A percentile compares a stretch with the other conserved stretches of the same genome.
These are phyloP conservation scores for Amphibolis antarctica DNA, from an alignment of 106 monocot genomes.

Conservation along the genomic window DNA sequence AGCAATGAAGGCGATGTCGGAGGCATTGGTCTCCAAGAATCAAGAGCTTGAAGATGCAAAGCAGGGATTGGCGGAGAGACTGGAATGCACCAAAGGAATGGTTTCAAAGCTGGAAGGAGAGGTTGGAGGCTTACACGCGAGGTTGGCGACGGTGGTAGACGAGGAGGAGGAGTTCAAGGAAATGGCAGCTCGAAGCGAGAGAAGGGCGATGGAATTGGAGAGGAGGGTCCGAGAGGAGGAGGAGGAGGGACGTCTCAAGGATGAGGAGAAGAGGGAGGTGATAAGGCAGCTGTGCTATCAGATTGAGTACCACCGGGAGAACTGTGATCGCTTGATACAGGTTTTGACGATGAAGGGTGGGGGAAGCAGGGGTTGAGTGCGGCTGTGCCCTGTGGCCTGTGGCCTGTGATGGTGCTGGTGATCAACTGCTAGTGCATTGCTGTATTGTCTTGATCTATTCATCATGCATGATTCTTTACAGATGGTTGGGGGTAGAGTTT, in stretches of 20 bases:
- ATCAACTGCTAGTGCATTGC: too few relatives aligned
- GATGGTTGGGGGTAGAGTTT: too few relatives aligned
- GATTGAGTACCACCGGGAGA: constrained; percentile 62
- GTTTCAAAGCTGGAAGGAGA: constrained; percentile 17
- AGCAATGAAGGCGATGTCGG: constrained; percentile 12
- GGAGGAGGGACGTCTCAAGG: constrained; percentile 14
- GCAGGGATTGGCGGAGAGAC: constrained; percentile 14
- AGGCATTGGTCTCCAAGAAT: constrained; percentile 13
- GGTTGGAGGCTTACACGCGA: constrained; percentile 3
- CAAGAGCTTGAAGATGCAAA: constrained; percentile 29
- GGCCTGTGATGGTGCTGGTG: too few relatives aligned
- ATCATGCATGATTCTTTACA: too few relatives aligned
- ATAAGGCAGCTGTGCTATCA: constrained; percentile 58
- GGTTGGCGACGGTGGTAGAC: constrained; percentile 21
- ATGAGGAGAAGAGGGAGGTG: constrained; percentile 64
- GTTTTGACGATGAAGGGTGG: neutral
- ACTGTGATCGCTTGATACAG: constrained; percentile 25
- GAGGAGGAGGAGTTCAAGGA: constrained; percentile 18
- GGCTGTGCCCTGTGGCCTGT: too few relatives aligned
- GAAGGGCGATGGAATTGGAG: constrained; percentile 19
- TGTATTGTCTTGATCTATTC: too few relatives aligned
- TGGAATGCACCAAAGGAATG: constrained; percentile 34
- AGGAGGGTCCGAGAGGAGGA: constrained; percentile 19
- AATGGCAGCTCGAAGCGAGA: constrained; percentile 9
- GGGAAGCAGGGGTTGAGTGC: neutral